Evolutionary conservation across 139 green algal species (phyloP), one percentile per base, ranked within the genome.

Genomic region (Diplosphaera chodatii): DNA sequence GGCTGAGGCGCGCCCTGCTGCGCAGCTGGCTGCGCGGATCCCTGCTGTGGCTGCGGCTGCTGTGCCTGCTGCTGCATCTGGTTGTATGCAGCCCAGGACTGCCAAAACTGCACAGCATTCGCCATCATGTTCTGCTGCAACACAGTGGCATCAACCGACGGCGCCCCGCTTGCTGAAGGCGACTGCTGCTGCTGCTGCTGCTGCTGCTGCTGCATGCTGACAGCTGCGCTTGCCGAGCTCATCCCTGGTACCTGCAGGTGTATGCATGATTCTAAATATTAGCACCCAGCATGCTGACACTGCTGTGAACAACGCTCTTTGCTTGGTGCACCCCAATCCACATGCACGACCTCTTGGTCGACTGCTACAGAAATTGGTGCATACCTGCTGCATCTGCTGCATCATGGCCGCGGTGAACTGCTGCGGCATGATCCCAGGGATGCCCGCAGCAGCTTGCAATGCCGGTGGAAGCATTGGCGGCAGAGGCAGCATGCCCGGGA

Each of bases 321-420:
- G n/a, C n/a, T n/a, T n/a, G n/a, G n/a, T n/a, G n/a, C n/a, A n/a
- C n/a, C n/a, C n/a, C n/a, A n/a, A n/a, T n/a, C n/a, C n/a, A n/a
- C n/a, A n/a, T n/a, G n/a, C n/a, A n/a, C n/a, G n/a, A n/a, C n/a
- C n/a, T n/a, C n/a, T n/a, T n/a, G n/a, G n/a, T n/a, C n/a, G n/a
- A n/a, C n/a, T n/a, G n/a, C n/a, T n/a, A n/a, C n/a, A n/a, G n/a
- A n/a, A n/a, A n/a, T n/a, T n/a, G n/a, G n/a, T n/a, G n/a, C n/a
- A n/a, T n/a, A n/a, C n/a, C n/a, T n/a, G n/a, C n/a, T n/a, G n/a
- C 48, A 59, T 59, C 48, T 59, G 48, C 48, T 59, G 48, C 48
- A 59, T 59, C 48, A 59, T 59, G 48, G 48, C 37, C 37, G 37
- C 48, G 18, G 10, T 59, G 48, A 59, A 59, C 3, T 10, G 48